These are phyloP conservation scores for Kodamaea restingae DNA, from an alignment of 805 yeast species.

Conservation along the genomic window DNA sequence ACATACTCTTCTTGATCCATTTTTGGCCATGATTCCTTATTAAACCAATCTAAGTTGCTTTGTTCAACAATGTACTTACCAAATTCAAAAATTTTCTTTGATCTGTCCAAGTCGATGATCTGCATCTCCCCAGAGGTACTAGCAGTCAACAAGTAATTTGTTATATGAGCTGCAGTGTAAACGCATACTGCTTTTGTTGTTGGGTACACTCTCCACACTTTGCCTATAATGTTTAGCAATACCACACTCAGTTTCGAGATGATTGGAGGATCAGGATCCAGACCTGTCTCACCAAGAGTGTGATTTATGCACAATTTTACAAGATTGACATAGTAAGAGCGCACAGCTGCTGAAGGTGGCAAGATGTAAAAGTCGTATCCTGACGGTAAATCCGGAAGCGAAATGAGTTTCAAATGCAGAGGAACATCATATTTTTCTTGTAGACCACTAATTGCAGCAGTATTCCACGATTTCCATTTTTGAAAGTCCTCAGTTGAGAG, in stretches of 20 bases:
- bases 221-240: conserved; percentile 43
- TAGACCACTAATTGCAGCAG: conserved; percentile 20
- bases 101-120: conserved; percentile 23
- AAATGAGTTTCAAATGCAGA: conserved; percentile 26
- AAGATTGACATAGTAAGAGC: conserved; percentile 38
- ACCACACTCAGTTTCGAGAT: conserved; percentile 40
- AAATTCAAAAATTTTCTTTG: conserved; percentile 24
- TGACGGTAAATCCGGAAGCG: conserved; percentile 28
- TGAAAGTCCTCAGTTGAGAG: conserved; percentile 19
- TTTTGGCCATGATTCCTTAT: conserved; percentile 29
- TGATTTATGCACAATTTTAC: conserved; percentile 40
- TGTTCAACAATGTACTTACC: conserved; percentile 32
- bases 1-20: conserved; percentile 51
- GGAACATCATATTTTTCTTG: conserved; percentile 30
- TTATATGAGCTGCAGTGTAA: conserved; percentile 44
- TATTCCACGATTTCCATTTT: conserved; percentile 33
- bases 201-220: conserved; percentile 56
- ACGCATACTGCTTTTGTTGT: conserved; percentile 48
- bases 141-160: conserved; percentile 19
- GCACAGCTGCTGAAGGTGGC: conserved; percentile 31
- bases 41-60: conserved; percentile 28
- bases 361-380: conserved; percentile 37
- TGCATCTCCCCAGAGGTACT: conserved; percentile 20
- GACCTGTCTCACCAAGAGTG: conserved; percentile 21
- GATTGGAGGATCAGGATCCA: conserved; percentile 17